These are phyloP conservation scores for Fusarium miscanthi DNA, from an alignment of 2,329 filamentous ascomycete genomes.

Conservation along the genomic window DNA sequence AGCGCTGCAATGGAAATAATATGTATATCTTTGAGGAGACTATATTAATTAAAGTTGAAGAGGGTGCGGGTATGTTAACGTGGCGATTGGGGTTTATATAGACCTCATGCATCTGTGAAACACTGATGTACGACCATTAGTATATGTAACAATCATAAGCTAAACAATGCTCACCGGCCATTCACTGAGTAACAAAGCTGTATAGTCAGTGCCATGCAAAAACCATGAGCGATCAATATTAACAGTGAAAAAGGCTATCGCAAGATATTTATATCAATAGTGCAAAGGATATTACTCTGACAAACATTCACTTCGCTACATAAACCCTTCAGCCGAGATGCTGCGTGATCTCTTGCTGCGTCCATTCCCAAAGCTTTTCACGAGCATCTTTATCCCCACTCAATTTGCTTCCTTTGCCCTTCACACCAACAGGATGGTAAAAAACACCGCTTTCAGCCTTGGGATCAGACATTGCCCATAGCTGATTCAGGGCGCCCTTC, in stretches of 20 bases:
- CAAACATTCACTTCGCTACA: fast-evolving
- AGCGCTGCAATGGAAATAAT: fast-evolving
- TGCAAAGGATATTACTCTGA: no score
- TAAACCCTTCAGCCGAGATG: background rate
- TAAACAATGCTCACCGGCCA: fast-evolving
- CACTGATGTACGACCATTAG: fast-evolving
- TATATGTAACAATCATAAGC: fast-evolving
- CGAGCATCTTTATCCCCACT: background rate
- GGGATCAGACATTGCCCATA: background rate
- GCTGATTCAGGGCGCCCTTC: background rate
- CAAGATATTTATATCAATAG: background rate
- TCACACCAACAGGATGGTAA: slow-evolving; percentile 8
- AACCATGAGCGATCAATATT: no score
- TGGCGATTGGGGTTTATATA: background rate
- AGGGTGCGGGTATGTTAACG: fast-evolving
- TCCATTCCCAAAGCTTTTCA: slow-evolving; percentile 16
- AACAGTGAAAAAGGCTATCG: no score
- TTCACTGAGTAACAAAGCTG: background rate
- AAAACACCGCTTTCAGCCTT: slow-evolving; percentile 1
- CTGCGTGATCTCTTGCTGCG: slow-evolving; percentile 1
- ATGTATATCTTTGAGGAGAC: fast-evolving
- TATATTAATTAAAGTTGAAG: fast-evolving
- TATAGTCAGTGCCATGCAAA: fast-evolving
- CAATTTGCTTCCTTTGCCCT: slow-evolving; percentile 6
- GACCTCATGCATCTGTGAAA: fast-evolving